These are phyloP conservation scores for Geotrichum restrictum DNA, from an alignment of 1,139 yeast species.

Conservation along the genomic window DNA sequence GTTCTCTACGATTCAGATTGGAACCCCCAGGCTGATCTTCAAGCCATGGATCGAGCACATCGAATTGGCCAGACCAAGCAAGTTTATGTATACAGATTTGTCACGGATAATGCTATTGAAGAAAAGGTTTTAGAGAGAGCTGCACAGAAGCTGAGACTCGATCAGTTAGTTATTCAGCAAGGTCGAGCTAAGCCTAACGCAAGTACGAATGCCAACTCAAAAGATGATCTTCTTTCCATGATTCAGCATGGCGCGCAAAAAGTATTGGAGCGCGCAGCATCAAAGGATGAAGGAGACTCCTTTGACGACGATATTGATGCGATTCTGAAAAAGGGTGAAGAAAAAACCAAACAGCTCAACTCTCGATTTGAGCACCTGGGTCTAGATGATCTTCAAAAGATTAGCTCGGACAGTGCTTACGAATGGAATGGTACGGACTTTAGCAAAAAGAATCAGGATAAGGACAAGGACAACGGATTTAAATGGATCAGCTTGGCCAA, in stretches of 20 bases:
- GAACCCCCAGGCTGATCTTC: constrained; percentile 98
- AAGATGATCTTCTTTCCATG: constrained; percentile 88
- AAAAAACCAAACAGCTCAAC: constrained; percentile 71
- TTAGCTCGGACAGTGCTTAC: constrained; percentile 84
- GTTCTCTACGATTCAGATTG: constrained; percentile 91
- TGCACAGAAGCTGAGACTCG: constrained; percentile 85
- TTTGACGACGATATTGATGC: constrained; percentile 76
- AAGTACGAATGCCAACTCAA: constrained; percentile 53
- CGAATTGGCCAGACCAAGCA: constrained; percentile 97
- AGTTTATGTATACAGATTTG: constrained; percentile 85
- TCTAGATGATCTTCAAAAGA: constrained; percentile 85
- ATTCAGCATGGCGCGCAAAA: constrained; percentile 95
- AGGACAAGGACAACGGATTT: constrained; percentile 22
- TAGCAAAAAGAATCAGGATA: constrained; percentile 51
- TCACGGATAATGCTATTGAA: constrained; percentile 93
- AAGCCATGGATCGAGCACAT: constrained; percentile 98
- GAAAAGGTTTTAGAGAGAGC: constrained; percentile 95
- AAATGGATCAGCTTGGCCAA: constrained; percentile 85
- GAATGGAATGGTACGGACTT: constrained; percentile 96
- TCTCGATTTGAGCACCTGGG: constrained; percentile 81
- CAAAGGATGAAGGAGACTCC: constrained; percentile 31
- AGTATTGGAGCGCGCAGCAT: constrained; percentile 51
- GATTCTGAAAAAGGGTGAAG: constrained; percentile 71
- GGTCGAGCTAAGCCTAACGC: constrained; percentile 57
- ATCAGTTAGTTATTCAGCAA: constrained; percentile 93